Conservation (phyloP, 257 asterid species). For the Rauvolfia tetraphylla region DNA sequence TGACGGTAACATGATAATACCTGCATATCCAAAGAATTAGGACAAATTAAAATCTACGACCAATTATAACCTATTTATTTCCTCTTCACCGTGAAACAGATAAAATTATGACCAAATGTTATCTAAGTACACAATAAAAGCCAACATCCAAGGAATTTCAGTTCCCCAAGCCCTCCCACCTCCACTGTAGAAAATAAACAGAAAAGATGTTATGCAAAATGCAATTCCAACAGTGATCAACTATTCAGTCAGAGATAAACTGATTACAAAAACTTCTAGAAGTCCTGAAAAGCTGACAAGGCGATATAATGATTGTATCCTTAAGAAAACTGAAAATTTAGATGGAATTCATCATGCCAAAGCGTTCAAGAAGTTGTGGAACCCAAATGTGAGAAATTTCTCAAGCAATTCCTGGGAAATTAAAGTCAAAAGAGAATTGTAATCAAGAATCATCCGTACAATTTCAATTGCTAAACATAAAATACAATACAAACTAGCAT, state of each 20-base stretch:
- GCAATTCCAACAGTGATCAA: not conserved
- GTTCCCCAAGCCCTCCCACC: not conserved
- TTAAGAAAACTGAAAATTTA: not conserved
- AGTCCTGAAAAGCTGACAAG: too few species aligned
- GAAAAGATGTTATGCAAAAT: not conserved
- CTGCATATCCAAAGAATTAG: conserved; percentile 30
- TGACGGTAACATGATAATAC: conserved; percentile 60
- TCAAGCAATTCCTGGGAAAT: not conserved
- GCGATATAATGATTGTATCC: too few species aligned
- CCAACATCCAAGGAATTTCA: not conserved
- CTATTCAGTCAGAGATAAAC: not conserved
- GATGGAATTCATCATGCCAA: not conserved
- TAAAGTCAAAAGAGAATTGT: not conserved
- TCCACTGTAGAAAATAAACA: not conserved
- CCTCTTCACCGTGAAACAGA: not conserved
- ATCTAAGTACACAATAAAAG: not conserved
- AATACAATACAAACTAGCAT: not conserved
- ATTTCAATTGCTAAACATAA: not conserved
- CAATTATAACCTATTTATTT: not conserved
- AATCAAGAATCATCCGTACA: not conserved
- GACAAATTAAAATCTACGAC: not conserved
- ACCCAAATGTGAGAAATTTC: not conserved
- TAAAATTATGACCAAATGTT: not conserved
- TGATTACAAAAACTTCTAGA: not conserved
- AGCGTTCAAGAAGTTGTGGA: not conserved